phyloP scores from a whole-genome alignment of 1,139 yeast species.

The Chernovozyma sophiae-reginae region DNA sequence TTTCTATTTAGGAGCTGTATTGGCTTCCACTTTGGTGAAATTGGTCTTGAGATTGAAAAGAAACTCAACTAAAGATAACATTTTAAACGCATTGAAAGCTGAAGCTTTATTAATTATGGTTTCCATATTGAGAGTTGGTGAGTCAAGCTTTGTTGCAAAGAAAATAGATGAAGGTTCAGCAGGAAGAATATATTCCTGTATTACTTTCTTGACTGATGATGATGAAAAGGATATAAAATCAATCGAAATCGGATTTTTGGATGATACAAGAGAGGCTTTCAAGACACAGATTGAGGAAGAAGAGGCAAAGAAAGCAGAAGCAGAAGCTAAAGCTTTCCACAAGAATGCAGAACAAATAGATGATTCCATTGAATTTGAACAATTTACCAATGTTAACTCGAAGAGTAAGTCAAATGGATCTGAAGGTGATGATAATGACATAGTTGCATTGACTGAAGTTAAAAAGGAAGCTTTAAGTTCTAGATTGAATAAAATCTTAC shows the following conservation, averaged over 20 bases:
- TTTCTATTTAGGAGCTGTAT: slow-evolving; percentile 84
- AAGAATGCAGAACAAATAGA: slow-evolving; percentile 79
- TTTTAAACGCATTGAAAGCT: slow-evolving; percentile 82
- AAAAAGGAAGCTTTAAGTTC: slow-evolving; percentile 64
- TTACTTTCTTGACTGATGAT: slow-evolving; percentile 71
- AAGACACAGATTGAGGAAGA: slow-evolving; percentile 55
- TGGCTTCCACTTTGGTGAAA: slow-evolving; percentile 86
- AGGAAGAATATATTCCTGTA: slow-evolving; percentile 83
- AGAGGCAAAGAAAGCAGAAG: slow-evolving; percentile 53
- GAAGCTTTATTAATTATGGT: slow-evolving; percentile 94
- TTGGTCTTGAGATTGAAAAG: slow-evolving; percentile 74
- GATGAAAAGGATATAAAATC: slow-evolving; percentile 35
- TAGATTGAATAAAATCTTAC: slow-evolving; percentile 82
- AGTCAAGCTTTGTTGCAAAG: slow-evolving; percentile 67
- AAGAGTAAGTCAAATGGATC: slow-evolving; percentile 26
- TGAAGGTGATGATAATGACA: slow-evolving; percentile 44
- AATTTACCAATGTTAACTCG: slow-evolving; percentile 36
- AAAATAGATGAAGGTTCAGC: slow-evolving; percentile 93
- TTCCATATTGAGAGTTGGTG: slow-evolving; percentile 86
- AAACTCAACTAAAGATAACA: slow-evolving; percentile 48
- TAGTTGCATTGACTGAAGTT: slow-evolving; percentile 38
- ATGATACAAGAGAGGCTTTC: slow-evolving; percentile 85
- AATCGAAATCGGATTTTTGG: slow-evolving; percentile 73
- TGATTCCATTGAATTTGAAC: slow-evolving; percentile 78
- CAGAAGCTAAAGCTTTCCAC: slow-evolving; percentile 57